Conservation (phyloP, 306 rosid genomes). For the Vigna hirtella region DNA sequence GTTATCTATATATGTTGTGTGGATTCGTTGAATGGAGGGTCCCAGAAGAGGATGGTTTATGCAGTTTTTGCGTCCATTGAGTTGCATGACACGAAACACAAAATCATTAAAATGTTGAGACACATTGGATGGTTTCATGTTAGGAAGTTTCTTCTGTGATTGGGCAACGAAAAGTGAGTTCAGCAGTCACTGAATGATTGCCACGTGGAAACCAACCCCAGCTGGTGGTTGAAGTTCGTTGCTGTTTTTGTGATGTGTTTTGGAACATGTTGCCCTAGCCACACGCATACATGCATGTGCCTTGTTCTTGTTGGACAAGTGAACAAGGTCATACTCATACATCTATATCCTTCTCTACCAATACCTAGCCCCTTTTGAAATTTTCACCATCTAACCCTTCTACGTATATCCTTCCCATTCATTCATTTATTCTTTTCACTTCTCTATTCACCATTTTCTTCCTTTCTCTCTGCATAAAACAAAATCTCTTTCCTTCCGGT, state of each 20-base stretch:
- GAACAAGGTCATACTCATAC: constrained; percentile 1
- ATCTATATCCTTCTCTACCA: neutral
- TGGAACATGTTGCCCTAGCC: constrained; percentile 3
- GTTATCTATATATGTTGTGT: neutral
- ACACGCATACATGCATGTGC: constrained; percentile 23
- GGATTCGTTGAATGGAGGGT: constrained; percentile 40
- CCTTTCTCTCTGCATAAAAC: neutral
- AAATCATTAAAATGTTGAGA: neutral
- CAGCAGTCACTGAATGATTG: neutral
- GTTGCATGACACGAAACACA: constrained; percentile 28
- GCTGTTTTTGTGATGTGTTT: constrained; percentile 39
- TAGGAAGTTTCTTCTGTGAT: constrained; percentile 29
- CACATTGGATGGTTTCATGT: constrained; percentile 23
- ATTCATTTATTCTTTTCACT: neutral
- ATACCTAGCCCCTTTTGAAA: neutral
- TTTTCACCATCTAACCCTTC: neutral
- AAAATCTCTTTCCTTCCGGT: neutral
- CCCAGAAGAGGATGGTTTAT: constrained; percentile 20
- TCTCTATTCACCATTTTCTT: neutral
- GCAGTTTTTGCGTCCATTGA: constrained; percentile 39
- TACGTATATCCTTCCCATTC: no score
- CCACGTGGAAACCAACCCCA: constrained; percentile 50
- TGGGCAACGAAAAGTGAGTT: constrained; percentile 29
- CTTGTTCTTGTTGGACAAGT: constrained; percentile 43
- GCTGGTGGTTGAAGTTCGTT: constrained; percentile 50